Percentiles rank a stretch among this genome's conserved stretches.
Conservation (phyloP, 1,284 basidiomycete genomes). For the Malassezia japonica region DNA sequence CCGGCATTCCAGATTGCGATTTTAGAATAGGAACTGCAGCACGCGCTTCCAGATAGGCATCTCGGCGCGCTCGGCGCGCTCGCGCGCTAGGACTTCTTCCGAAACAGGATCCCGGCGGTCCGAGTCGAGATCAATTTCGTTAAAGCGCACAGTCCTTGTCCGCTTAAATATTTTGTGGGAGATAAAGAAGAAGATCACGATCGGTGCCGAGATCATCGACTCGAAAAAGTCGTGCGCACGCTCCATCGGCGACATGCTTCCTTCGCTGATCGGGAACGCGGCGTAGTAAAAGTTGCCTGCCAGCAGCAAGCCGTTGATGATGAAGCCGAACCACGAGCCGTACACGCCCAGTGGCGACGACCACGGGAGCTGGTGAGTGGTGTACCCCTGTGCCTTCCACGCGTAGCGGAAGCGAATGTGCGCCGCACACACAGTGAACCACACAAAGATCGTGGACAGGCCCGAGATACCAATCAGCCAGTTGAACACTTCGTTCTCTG, state of each 20-base stretch:
- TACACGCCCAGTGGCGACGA: slow-evolving; percentile 50
- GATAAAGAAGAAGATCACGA: slow-evolving; percentile 24
- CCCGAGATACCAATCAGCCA: slow-evolving; percentile 54
- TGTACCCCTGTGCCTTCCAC: slow-evolving; percentile 52
- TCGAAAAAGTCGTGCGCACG: slow-evolving; percentile 52
- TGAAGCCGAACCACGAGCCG: slow-evolving; percentile 51
- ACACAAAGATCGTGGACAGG: slow-evolving; percentile 54
- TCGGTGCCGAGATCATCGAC: slow-evolving; percentile 48
- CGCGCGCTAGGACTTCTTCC: slow-evolving; percentile 27
- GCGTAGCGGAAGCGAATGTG: slow-evolving; percentile 49
- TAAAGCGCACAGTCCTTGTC: slow-evolving; percentile 20
- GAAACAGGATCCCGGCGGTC: slow-evolving; percentile 34
- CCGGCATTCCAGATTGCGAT: too few species aligned
- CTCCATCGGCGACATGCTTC: slow-evolving; percentile 22
- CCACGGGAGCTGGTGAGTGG: slow-evolving; percentile 52
- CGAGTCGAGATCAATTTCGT: slow-evolving; percentile 38
- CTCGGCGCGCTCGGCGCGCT: slow-evolving; percentile 23
- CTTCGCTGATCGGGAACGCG: slow-evolving; percentile 41
- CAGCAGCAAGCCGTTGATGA: slow-evolving; percentile 33
- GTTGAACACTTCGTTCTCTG: slow-evolving; percentile 44
- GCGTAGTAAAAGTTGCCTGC: slow-evolving; percentile 25
- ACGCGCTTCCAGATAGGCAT: slow-evolving; percentile 27
- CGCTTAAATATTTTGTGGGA: slow-evolving; percentile 22
- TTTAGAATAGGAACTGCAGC: slow-evolving; percentile 32
- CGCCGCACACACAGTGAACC: slow-evolving; percentile 30